phyloP scores from a whole-genome alignment of 164 flowering plant species.

The Echeveria elegans region DNA sequence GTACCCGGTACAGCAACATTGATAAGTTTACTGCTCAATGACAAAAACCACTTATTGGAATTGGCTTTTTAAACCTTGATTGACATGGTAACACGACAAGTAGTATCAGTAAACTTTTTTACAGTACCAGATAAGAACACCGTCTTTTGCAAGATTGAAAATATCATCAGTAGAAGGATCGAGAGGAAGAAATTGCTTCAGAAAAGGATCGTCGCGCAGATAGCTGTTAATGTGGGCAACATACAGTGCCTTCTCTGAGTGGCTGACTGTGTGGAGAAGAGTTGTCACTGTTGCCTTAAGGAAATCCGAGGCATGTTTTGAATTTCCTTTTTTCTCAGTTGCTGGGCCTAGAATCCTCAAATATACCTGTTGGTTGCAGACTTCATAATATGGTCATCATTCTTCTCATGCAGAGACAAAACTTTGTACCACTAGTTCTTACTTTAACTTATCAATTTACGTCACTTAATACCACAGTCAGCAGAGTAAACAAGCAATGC shows the following conservation, averaged over 20 bases:
- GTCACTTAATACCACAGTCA: too few relatives aligned
- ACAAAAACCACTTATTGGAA: slow-evolving; percentile 7
- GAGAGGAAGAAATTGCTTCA: slow-evolving; percentile 30
- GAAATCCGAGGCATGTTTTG: slow-evolving; percentile 34
- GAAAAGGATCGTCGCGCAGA: slow-evolving; percentile 31
- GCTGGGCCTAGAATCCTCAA: slow-evolving; percentile 58
- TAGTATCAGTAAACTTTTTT: too few relatives aligned
- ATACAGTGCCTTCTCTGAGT: slow-evolving; percentile 35
- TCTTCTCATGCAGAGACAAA: not conserved
- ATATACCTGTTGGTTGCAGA: slow-evolving; percentile 40
- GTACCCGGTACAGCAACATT: slow-evolving; percentile 9
- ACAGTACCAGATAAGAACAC: not conserved
- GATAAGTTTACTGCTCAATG: slow-evolving; percentile 5
- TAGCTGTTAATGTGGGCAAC: slow-evolving; percentile 36
- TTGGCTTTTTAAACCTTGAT: slow-evolving; percentile 31
- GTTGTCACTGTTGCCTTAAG: slow-evolving; percentile 35
- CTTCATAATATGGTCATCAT: not conserved
- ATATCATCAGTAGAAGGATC: slow-evolving; percentile 16
- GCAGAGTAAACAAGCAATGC: not conserved
- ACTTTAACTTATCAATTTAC: not conserved
- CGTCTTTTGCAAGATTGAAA: not conserved
- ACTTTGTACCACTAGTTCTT: too few relatives aligned
- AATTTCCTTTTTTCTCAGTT: slow-evolving; percentile 41
- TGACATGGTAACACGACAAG: slow-evolving; percentile 84
- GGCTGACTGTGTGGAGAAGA: slow-evolving; percentile 27